Evolutionary conservation across 129 eudicot genomes (phyloP).

Genomic region (carrot (Daucus carota)): DNA sequence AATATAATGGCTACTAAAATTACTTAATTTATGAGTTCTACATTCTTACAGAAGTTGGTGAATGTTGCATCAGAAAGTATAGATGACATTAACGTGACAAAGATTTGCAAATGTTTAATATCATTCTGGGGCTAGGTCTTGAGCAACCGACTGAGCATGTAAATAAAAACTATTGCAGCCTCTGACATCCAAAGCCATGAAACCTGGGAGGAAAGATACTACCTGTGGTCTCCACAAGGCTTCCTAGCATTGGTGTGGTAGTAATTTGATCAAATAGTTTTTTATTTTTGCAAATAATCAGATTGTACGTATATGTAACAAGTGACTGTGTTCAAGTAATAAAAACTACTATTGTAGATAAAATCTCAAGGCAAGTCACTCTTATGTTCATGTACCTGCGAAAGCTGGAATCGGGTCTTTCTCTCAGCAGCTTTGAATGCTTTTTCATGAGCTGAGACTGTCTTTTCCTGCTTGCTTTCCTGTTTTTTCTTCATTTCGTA

Average conservation of each 20-base stretch:
- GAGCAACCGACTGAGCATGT: background rate
- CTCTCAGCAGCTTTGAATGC: conserved; percentile 99
- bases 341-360: background rate
- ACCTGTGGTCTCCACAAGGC: background rate
- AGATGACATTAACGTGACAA: background rate
- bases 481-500: conserved; percentile 90
- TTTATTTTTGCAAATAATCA: background rate
- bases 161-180: background rate
- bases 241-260: background rate
- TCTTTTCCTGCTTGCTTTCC: conserved; percentile 95
- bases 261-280: background rate
- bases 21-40: background rate
- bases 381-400: conserved; percentile 53
- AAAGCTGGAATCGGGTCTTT: conserved; percentile 85
- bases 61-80: background rate
- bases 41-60: background rate
- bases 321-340: background rate
- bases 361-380: background rate
- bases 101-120: background rate
- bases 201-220: background rate
- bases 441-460: conserved; percentile 86
- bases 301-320: background rate
- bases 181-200: background rate
- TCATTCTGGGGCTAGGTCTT: background rate
- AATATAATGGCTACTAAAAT: background rate